Evolutionary conservation across 257 asterid species (phyloP).

Genomic region (Scutellaria galericulata): DNA sequence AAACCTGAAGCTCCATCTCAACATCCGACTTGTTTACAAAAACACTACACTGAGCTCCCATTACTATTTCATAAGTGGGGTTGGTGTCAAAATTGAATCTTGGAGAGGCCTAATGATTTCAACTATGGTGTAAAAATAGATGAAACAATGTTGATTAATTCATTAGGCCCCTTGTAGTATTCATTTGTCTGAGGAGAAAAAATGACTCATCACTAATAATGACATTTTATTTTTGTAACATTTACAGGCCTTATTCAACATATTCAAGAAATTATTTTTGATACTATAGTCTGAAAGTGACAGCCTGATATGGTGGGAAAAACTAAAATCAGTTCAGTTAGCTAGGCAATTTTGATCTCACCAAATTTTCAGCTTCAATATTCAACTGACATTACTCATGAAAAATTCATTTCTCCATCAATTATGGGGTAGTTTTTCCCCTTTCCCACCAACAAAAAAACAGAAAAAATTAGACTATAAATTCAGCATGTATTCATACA

Average conservation of each 20-base stretch:
- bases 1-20: slow-evolving; percentile 44
- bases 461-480: background rate
- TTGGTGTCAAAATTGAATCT: background rate
- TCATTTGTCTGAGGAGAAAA: background rate
- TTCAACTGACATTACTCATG: slow-evolving; percentile 42
- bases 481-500: background rate
- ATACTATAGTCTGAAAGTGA: too few relatives aligned
- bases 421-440: slow-evolving; percentile 35
- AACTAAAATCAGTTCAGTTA: too few relatives aligned
- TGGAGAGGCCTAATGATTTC: background rate
- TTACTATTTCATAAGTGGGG: background rate
- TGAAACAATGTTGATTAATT: background rate
- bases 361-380: slow-evolving; percentile 12
- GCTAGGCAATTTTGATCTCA: slow-evolving; percentile 16
- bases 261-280: background rate
- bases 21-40: slow-evolving; percentile 37
- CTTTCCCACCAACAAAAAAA: slow-evolving; percentile 10
- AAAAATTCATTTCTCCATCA: slow-evolving; percentile 38
- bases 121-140: background rate
- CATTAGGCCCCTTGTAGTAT: background rate
- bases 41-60: slow-evolving; percentile 40
- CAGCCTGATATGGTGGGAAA: too few relatives aligned
- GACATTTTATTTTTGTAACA: slow-evolving; percentile 9
- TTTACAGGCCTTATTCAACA: background rate
- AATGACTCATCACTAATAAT: background rate